Conservation (phyloP, 495 filamentous ascomycete species). For the Neurospora sp. region DNA sequence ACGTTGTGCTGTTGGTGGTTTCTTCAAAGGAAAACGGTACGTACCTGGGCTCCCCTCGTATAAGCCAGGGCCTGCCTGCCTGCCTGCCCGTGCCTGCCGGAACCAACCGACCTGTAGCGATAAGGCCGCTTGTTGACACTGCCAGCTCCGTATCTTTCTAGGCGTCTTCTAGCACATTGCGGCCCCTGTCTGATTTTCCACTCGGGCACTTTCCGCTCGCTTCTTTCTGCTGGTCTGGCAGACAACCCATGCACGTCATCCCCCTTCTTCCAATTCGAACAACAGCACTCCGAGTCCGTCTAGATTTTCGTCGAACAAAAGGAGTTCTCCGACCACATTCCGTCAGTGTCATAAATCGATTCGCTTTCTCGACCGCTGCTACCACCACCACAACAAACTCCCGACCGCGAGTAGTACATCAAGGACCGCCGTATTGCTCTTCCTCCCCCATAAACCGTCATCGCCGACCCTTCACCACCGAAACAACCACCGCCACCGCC, state of each 20-base stretch:
- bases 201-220: neutral
- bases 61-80: neutral
- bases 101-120: neutral
- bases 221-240: neutral
- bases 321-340: neutral
- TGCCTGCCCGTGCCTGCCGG: neutral
- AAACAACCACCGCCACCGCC: neutral
- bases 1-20: neutral
- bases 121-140: neutral
- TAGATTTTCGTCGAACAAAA: neutral
- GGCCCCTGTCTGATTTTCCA: neutral
- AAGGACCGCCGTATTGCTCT: neutral
- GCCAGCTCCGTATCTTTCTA: neutral
- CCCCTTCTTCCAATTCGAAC: neutral
- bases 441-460: neutral
- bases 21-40: neutral
- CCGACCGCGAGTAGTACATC: neutral
- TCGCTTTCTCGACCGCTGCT: neutral
- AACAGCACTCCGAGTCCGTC: neutral
- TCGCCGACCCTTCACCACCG: neutral
- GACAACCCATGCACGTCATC: constrained; percentile 2
- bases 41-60: neutral
- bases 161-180: neutral
- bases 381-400: neutral
- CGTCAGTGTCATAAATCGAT: neutral